phyloP scores from a whole-genome alignment of 768 basidiomycete genomes.

The Boletus speciosus region DNA sequence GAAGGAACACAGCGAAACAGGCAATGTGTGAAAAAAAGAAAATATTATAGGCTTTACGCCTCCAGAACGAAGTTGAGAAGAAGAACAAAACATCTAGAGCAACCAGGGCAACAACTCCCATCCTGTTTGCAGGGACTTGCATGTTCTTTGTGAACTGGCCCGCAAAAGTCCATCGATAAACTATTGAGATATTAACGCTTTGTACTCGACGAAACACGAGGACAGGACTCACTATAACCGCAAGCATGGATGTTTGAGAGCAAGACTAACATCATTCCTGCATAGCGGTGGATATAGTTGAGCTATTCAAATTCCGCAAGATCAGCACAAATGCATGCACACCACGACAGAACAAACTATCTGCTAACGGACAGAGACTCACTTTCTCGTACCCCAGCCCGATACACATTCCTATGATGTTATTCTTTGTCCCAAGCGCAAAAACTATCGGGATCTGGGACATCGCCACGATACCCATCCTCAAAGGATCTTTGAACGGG shows the following conservation, averaged over 20 bases:
- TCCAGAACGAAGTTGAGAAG: constrained; percentile 40
- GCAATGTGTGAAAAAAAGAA: constrained; percentile 42
- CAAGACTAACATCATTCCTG: constrained; percentile 41
- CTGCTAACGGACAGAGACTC: constrained; percentile 3
- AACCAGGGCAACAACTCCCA: constrained; percentile 35
- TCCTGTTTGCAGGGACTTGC: constrained; percentile 6
- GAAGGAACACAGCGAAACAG: constrained; percentile 41
- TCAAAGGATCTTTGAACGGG: constrained; percentile 32
- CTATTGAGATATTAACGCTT: constrained; percentile 10
- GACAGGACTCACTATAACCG: constrained; percentile 34
- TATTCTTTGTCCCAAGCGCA: constrained; percentile 49
- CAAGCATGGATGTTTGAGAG: constrained; percentile 41
- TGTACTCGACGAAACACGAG: background rate
- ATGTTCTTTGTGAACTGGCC: constrained; percentile 17
- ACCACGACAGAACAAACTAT: background rate
- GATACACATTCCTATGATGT: constrained; percentile 36
- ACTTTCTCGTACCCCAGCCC: constrained; percentile 50
- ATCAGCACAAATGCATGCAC: background rate
- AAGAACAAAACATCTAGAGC: constrained; percentile 36
- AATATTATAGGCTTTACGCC: constrained; percentile 41
- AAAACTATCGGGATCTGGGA: constrained; percentile 46
- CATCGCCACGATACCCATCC: constrained; percentile 36
- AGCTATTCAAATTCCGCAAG: constrained; percentile 29
- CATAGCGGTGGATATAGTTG: constrained; percentile 55
- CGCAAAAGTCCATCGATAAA: constrained; percentile 29